Conservation (phyloP, 495 filamentous ascomycete genomes). For the Hypoxylon cercidicola region DNA sequence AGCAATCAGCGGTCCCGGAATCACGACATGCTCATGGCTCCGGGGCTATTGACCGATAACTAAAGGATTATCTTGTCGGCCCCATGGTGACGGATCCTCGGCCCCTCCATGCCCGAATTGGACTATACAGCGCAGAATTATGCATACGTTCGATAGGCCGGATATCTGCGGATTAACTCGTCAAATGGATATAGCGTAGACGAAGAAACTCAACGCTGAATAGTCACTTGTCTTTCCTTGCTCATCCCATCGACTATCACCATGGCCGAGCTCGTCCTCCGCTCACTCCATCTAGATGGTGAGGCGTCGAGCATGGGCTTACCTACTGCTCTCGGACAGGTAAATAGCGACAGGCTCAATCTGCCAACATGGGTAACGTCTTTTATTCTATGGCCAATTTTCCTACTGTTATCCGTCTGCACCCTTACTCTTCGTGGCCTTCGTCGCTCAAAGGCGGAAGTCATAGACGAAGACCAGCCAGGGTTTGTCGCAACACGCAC, state of each 20-base stretch:
- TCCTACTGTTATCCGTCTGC: not conserved
- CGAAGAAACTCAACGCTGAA: not conserved
- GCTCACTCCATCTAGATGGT: not conserved
- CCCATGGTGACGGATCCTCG: not conserved
- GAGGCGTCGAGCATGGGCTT: not conserved
- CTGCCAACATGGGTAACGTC: not conserved
- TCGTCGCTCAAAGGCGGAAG: constrained; percentile 2
- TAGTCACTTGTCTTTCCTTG: not conserved
- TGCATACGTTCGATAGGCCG: not conserved
- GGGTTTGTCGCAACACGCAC: not conserved
- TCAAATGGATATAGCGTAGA: not conserved
- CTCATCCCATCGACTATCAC: not conserved
- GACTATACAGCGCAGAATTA: not conserved
- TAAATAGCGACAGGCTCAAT: not conserved
- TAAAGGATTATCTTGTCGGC: not conserved
- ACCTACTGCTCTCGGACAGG: not conserved
- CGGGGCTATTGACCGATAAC: not conserved
- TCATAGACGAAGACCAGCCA: constrained; percentile 6
- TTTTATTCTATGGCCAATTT: constrained; percentile 4
- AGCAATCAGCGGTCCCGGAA: not conserved
- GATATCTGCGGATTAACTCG: not conserved
- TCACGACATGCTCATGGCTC: not conserved
- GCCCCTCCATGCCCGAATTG: not conserved
- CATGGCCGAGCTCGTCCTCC: constrained; percentile 7
- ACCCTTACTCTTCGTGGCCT: not conserved